Base-by-base conservation (phyloP, 2,329 filamentous ascomycete genomes). In the Cercospora sojina region DNA sequence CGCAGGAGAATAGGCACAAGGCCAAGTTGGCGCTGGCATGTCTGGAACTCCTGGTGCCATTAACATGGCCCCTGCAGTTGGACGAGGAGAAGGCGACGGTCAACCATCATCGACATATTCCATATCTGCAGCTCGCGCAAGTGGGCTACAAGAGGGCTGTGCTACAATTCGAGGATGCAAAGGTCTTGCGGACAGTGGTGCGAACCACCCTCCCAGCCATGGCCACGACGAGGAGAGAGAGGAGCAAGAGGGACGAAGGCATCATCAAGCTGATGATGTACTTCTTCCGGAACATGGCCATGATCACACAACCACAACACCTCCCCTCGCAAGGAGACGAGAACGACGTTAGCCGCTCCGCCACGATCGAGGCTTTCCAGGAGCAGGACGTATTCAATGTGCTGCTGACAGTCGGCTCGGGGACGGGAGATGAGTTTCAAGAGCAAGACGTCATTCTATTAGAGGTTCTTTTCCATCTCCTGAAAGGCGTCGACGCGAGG, bases 41-140 rank as follows among this genome's bases (percentile, higher is more conserved):
- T 79, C 83, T 97, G 79, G 94, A 99, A 80, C 83, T 99, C 57
- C 85, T 99, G 75, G 92, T 96, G 1, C 93, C 93, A 4, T 81
- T 99, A 74, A 99, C 95, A 18, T 98, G 94, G 94, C 94, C 95
- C 0, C 85, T 97, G 74, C 92, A 97, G 68, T 87, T 88, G 72
- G 88, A 93, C 67, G 84, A 87, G 69, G 88, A 90, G 66, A 87
- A 90, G 74, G 94, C 95, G 86, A 98, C 93, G 3, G 83, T 93
- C 73, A 98, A 99, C 77, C 92, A 98, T 77, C 91, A 97, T 77
- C 88, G 92, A 65, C 95, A 99, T 80, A 87, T 93, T 47, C 93
- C 95, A 1, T 95, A 95, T 64, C 85, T 99, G 20, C 90, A 95
- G 77, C 86, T 96, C 64, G 90, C 92, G 0, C 95, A 98, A 77